These are phyloP conservation scores for Umbelopsis isabellina DNA, from an alignment of 192 early-diverging fungal genomes.

Conservation along the genomic window DNA sequence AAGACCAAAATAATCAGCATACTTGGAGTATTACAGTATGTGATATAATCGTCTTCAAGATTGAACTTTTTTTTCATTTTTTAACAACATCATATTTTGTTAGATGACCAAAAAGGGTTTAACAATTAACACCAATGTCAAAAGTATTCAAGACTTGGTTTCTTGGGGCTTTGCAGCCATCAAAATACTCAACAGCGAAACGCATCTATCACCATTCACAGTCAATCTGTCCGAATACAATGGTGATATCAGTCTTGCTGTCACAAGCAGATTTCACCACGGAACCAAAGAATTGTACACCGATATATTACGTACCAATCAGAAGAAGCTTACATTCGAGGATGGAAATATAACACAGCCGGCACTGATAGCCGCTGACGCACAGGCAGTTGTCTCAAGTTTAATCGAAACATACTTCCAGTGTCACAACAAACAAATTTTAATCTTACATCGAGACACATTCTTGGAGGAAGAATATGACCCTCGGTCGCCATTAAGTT, in stretches of 20 bases:
- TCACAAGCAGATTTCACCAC: neutral
- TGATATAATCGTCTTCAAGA: no score
- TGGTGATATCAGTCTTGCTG: neutral
- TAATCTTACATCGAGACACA: neutral
- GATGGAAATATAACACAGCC: neutral
- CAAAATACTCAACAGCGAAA: neutral
- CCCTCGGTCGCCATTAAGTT: neutral
- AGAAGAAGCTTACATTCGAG: neutral
- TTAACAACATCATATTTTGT: no score
- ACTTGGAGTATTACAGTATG: constrained; percentile 4
- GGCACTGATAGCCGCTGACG: neutral
- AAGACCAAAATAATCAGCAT: neutral
- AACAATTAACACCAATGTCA: constrained; percentile 11
- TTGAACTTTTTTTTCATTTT: neutral
- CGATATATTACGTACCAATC: neutral
- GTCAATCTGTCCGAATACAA: neutral
- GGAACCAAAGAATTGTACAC: neutral
- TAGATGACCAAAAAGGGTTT: constrained; percentile 18
- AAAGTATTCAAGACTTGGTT: neutral
- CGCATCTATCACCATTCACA: neutral
- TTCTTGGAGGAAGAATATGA: neutral
- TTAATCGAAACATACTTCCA: neutral
- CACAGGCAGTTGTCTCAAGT: neutral
- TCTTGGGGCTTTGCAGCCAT: constrained; percentile 6
- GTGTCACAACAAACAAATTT: constrained; percentile 3